Percentiles rank a stretch among this genome's conserved stretches.
These are phyloP conservation scores for Cucurbita argyrosperma DNA, from an alignment of 306 rosid species.

Conservation along the genomic window DNA sequence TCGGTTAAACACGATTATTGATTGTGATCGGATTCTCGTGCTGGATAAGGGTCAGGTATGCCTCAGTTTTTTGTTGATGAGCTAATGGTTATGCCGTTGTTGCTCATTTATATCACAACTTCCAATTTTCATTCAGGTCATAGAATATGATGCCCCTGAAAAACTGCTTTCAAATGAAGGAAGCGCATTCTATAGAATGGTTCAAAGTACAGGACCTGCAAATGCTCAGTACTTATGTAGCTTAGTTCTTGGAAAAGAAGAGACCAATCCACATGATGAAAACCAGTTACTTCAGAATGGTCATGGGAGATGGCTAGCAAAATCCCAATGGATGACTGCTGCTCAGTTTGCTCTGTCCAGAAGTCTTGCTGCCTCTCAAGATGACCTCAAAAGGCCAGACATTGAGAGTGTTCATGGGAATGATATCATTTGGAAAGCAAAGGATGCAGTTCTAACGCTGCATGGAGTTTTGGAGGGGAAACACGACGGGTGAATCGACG, in stretches of 20 bases:
- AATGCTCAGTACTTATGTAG: constrained; percentile 59
- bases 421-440: constrained; percentile 35
- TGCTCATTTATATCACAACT: neutral
- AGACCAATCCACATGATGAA: constrained; percentile 8
- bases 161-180: constrained; percentile 40
- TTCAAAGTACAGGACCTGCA: constrained; percentile 68
- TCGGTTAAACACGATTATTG: too few species aligned
- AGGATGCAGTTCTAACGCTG: constrained; percentile 51
- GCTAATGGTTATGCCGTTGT: neutral
- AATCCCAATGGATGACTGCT: constrained; percentile 44
- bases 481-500: constrained; percentile 51
- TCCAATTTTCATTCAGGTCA: constrained; percentile 26
- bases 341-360: constrained; percentile 61
- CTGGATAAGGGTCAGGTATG: too few species aligned
- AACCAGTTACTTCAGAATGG: constrained; percentile 9
- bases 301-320: constrained; percentile 22
- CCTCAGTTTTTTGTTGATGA: too few species aligned
- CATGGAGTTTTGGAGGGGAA: constrained; percentile 68
- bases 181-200: constrained; percentile 64
- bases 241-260: constrained; percentile 29
- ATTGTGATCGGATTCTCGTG: too few species aligned
- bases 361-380: constrained; percentile 47
- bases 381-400: constrained; percentile 30
- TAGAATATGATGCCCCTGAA: constrained; percentile 53
- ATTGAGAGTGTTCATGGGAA: constrained; percentile 13